Percentiles rank a stretch among this genome's conserved stretches.
These are phyloP conservation scores for Gossypium rotundifolium DNA, from an alignment of 345 rosid species.

Conservation along the genomic window DNA sequence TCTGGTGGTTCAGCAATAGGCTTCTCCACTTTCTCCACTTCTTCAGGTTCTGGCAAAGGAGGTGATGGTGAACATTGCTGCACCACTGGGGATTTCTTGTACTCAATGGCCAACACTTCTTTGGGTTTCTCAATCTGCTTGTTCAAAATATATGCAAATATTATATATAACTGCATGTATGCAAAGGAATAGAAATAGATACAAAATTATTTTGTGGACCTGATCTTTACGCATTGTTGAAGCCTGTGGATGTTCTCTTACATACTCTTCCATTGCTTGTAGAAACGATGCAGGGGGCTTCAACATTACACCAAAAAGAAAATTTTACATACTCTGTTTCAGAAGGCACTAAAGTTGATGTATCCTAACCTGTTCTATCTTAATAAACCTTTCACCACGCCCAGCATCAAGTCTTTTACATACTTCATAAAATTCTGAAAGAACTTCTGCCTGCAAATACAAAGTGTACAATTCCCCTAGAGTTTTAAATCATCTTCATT, in stretches of 20 bases:
- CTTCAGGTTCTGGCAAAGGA: conserved; percentile 58
- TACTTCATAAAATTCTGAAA: conserved; percentile 90
- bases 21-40: conserved; percentile 32
- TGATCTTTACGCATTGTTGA: conserved; percentile 59
- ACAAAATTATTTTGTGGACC: conserved; percentile 32
- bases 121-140: conserved; percentile 41
- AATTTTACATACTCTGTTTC: not conserved
- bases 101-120: conserved; percentile 28
- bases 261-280: conserved; percentile 99
- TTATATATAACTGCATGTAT: no score
- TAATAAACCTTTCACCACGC: conserved; percentile 71
- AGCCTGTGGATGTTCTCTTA: conserved; percentile 69
- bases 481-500: conserved; percentile 12
- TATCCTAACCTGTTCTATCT: conserved; percentile 85
- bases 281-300: conserved; percentile 91
- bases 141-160: no score
- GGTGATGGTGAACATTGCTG: conserved; percentile 43
- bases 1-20: conserved; percentile 65
- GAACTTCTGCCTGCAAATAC: conserved; percentile 69
- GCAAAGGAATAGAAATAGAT: no score
- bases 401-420: conserved; percentile 83
- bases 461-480: not conserved
- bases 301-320: conserved; percentile 15
- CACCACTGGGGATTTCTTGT: conserved; percentile 44
- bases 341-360: not conserved